Evolutionary conservation across 2,329 filamentous ascomycete species (phyloP), one percentile per base, ranked within the genome.

Genomic region (Ophiostoma novo-ulmi): DNA sequence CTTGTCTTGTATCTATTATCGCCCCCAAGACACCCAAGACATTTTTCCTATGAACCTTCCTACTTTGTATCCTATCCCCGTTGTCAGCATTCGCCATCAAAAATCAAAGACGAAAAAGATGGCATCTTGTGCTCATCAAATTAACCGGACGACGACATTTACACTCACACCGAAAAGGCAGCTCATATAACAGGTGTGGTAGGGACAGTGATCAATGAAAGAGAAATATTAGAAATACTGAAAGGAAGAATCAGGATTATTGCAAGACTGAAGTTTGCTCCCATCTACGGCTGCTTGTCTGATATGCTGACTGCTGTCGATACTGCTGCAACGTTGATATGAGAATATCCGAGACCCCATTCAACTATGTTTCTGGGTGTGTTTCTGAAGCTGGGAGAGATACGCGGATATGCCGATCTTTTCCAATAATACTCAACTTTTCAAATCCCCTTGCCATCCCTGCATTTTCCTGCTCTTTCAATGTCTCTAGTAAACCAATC

Each of bases 371-470:
- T 4, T 44, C 39, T 44, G 39, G 39, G 11, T 3, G 11, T 58
- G 52, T 58, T 55, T 55, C 48, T 58, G 52, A 5, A 58, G 17
- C 14, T 58, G 52, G 17, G 3, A 61, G 55, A 61, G 58, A 35
- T 63, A 63, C 13, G 58, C 58, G 31, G 26, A 63, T 17, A 58
- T 58, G 52, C 22, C 52, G 52, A 58, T 58, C 52, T 26, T 63
- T 63, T 36, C 26, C 58, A 5, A 1, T 36, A 11, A 6, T 58
- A 26, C 26, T 3, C 38, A 10, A 13, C 17, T 48, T 6, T 48
- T n/a, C 2, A 20, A 4, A 31, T 31, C 8, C 44, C 44, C 44
- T 48, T 20, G 20, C 6, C 20, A 48, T 48, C 17, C 44, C 44
- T 48, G 44, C 5, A 17, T 35, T 14, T 61, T 13, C 14, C 55